phyloP scores from a whole-genome alignment of 495 filamentous ascomycete genomes.

The Penicillium canescens region DNA sequence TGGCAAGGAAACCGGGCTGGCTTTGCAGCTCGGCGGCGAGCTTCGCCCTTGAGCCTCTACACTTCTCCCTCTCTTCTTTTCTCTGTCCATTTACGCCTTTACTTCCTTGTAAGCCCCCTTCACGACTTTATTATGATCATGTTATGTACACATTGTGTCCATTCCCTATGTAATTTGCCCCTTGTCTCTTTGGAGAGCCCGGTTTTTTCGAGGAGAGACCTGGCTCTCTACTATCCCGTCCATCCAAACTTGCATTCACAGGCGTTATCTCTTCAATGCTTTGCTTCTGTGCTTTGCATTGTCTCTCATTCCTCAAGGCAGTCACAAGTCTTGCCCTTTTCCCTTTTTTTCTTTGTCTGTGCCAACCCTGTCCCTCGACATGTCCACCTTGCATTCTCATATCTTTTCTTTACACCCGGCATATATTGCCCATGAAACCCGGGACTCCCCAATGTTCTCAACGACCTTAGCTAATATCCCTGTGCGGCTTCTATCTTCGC shows the following conservation, averaged over 20 bases:
- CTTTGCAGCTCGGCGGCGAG: constrained; percentile 47
- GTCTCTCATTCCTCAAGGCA: neutral
- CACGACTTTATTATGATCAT: constrained; percentile 37
- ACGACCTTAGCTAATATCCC: neutral
- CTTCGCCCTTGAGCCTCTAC: constrained; percentile 31
- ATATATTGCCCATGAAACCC: neutral
- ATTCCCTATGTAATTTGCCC: constrained; percentile 22
- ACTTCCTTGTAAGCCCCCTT: constrained; percentile 16
- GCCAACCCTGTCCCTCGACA: too few species aligned
- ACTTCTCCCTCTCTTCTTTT: constrained; percentile 12
- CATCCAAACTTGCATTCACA: constrained; percentile 1
- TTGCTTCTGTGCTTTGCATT: neutral
- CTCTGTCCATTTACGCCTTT: constrained; percentile 19
- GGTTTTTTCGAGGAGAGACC: neutral
- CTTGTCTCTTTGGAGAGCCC: neutral
- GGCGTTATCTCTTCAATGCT: constrained; percentile 3
- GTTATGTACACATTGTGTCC: constrained; percentile 23
- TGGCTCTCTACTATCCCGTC: neutral
- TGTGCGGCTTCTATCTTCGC: neutral
- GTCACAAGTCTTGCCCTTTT: neutral
- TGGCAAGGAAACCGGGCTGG: constrained; percentile 32
- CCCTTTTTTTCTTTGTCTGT: neutral
- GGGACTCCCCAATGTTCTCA: neutral
- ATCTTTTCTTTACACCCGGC: neutral
- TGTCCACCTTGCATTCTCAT: neutral